Evolutionary conservation across 208 protist species (phyloP).

Genomic region (Acanthamoeba sp.): DNA sequence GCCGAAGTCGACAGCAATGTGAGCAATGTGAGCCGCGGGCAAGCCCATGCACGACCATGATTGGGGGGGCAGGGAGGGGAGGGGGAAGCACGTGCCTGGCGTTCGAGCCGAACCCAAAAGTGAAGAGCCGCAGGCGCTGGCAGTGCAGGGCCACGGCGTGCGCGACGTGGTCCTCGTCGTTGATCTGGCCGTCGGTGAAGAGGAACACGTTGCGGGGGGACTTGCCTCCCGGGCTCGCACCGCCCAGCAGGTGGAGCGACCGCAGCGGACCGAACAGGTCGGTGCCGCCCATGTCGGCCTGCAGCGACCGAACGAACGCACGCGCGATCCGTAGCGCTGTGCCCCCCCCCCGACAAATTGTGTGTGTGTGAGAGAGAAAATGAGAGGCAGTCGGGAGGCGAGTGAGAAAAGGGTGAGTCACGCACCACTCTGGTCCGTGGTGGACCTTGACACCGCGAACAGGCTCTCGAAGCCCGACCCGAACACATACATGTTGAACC

Average conservation of each 20-base stretch:
- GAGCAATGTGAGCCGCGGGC: background rate
- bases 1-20: background rate
- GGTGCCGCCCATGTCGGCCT: slow-evolving; percentile 60
- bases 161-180: slow-evolving; percentile 64
- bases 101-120: slow-evolving; percentile 82
- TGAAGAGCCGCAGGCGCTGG: slow-evolving; percentile 75
- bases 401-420: background rate
- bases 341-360: too few species aligned
- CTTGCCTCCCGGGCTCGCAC: background rate
- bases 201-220: slow-evolving; percentile 80
- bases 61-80: too few species aligned
- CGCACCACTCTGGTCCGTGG: background rate
- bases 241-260: background rate
- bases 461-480: slow-evolving; percentile 67
- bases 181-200: slow-evolving; percentile 80
- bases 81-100: slow-evolving; percentile 13
- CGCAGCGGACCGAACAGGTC: slow-evolving; percentile 68
- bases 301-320: background rate
- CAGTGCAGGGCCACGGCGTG: slow-evolving; percentile 38
- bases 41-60: too few species aligned
- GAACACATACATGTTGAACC: slow-evolving; percentile 83
- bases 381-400: background rate
- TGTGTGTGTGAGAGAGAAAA: too few species aligned
- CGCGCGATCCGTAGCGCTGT: slow-evolving; percentile 24
- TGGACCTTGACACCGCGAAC: slow-evolving; percentile 51